Evolutionary conservation across 202 grass and related monocot species (phyloP).

Genomic region (Zoysia matrella): DNA sequence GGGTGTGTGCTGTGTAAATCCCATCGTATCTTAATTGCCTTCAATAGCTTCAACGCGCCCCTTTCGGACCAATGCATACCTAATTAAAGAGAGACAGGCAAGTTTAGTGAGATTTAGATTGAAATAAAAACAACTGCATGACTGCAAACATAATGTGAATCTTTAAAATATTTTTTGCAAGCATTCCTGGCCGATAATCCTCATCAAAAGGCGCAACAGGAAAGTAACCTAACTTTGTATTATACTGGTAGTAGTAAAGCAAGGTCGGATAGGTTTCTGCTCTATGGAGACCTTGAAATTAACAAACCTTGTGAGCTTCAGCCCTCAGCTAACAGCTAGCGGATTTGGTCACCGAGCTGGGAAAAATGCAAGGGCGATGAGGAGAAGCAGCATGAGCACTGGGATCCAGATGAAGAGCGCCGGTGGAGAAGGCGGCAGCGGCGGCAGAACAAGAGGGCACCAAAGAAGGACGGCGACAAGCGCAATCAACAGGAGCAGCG

Average conservation of each 20-base stretch:
- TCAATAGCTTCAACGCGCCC: neutral
- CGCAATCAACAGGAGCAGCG: slow-evolving; percentile 42
- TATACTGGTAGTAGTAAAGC: neutral
- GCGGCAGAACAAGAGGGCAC: slow-evolving; percentile 54
- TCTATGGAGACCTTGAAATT: slow-evolving; percentile 11
- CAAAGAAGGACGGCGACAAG: slow-evolving; percentile 46
- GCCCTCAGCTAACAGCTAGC: neutral
- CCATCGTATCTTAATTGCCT: neutral
- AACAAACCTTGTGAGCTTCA: slow-evolving; percentile 16
- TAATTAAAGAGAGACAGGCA: neutral
- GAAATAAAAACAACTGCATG: neutral
- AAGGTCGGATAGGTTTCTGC: neutral
- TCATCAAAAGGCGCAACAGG: neutral
- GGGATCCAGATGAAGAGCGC: slow-evolving; percentile 60
- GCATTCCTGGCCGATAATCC: neutral
- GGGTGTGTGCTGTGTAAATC: neutral
- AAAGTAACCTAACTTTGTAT: neutral
- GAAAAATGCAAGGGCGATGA: slow-evolving; percentile 39
- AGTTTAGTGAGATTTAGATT: neutral
- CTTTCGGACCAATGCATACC: neutral
- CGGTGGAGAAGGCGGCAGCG: slow-evolving; percentile 58
- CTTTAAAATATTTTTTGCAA: neutral
- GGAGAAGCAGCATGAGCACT: slow-evolving; percentile 53
- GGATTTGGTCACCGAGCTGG: slow-evolving; percentile 17
- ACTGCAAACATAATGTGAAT: neutral